Evolutionary conservation across 2,329 filamentous ascomycete species (phyloP), one percentile per base, ranked within the genome.

Genomic region (Colletotrichum sp.): DNA sequence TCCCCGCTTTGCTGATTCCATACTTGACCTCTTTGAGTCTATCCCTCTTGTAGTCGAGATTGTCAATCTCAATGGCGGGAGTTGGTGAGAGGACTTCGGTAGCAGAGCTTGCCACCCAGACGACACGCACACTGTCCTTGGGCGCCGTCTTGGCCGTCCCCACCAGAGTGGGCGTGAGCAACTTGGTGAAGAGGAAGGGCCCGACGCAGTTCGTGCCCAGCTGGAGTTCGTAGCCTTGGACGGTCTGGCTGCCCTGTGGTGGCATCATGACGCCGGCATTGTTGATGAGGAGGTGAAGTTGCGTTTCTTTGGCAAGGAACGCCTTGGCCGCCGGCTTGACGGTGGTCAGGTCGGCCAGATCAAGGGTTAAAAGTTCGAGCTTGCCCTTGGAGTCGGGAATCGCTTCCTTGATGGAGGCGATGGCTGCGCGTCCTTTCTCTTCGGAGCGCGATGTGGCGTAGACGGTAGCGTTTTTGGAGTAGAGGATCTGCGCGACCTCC

Each of bases 401-500:
- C 5, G 80, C 77, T 30, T 81, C 71, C 72, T 85, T 82, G 78
- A 91, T 87, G 7, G 81, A 76, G 6, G 82, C 80, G 61, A 92
- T 88, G 52, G 89, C 88, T 1, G 80, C 76, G 4, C 82, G 80
- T 15, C 84, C 88, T 76, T 89, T 89, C n/a, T 84, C 80, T 39
- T 84, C 79, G 5, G 82, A 87, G 34, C 90, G 88, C 4, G 87
- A 86, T 6, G 89, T 89, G 30, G 91, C 80, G 80, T 91, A 92
- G n/a, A 92, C 87, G 2, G 84, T 90, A 44, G 85, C 90, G 71
- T 90, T 89, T 44, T 85, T 86, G 15, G 83, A 81, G 81, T 92
- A 92, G 13, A 93, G 84, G 5, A 92, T 86, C 52, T 86, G 86
- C 36, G 84, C 84, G 25, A 92, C 84, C 77, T 91, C 88, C 55